Evolutionary conservation across 306 rosid genomes (phyloP).

Genomic region (Trifolium repens): DNA sequence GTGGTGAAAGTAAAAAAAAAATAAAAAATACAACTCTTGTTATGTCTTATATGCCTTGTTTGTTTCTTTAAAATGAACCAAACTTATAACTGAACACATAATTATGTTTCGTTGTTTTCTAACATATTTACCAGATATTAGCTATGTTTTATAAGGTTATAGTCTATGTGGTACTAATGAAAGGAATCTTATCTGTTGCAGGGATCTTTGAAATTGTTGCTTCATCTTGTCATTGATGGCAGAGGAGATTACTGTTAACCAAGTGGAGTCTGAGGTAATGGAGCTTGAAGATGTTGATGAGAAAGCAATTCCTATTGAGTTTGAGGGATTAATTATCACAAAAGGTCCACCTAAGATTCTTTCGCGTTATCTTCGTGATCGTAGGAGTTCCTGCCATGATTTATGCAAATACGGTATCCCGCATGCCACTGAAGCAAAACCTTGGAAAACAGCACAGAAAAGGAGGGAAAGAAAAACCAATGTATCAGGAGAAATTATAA

Average conservation of each 20-base stretch:
- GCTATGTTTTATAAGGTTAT: neutral
- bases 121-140: neutral
- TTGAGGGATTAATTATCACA: conserved; percentile 25
- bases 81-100: no score
- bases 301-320: conserved; percentile 34
- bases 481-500: conserved; percentile 33
- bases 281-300: conserved; percentile 38
- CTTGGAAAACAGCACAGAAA: conserved; percentile 47
- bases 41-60: neutral
- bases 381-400: conserved; percentile 78
- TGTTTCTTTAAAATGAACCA: neutral
- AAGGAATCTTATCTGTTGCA: conserved; percentile 42
- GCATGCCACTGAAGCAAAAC: conserved; percentile 50
- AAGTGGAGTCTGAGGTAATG: conserved; percentile 36
- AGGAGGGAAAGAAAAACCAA: conserved; percentile 35
- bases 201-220: conserved; percentile 44
- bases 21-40: no score
- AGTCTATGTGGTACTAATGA: neutral
- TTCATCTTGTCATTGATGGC: conserved; percentile 48
- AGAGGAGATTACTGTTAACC: conserved; percentile 49
- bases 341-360: conserved; percentile 41
- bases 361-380: conserved; percentile 69
- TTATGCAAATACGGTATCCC: conserved; percentile 73
- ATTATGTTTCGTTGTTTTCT: neutral
- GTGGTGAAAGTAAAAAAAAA: no score